Evolutionary conservation across 768 basidiomycete genomes (phyloP).

Genomic region (Auricularia heimuer): DNA sequence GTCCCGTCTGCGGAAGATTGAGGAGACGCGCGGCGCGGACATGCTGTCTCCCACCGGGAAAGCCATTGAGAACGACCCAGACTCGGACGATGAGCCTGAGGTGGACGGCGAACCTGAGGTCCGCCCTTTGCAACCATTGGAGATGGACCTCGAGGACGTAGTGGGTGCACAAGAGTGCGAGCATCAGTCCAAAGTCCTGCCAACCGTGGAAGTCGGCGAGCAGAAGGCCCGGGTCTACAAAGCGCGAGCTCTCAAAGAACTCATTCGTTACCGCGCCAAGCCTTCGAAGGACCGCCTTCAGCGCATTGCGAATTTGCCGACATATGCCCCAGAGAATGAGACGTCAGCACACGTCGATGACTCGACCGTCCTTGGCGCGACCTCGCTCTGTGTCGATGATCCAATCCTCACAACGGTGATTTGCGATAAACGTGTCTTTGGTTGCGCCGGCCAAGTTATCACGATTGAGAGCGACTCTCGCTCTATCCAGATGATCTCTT

Average conservation of each 20-base stretch:
- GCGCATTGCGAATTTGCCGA: neutral
- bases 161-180: neutral
- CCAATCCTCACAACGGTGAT: no score
- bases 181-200: neutral
- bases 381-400: neutral
- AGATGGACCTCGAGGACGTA: neutral
- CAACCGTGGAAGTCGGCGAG: neutral
- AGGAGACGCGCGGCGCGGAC: neutral
- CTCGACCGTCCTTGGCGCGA: neutral
- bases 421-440: no score
- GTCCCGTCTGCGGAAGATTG: neutral
- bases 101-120: neutral
- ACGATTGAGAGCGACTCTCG: neutral
- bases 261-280: neutral
- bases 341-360: neutral
- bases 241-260: neutral
- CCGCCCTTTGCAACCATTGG: neutral
- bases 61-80: neutral
- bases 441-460: no score
- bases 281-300: neutral
- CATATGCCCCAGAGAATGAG: neutral
- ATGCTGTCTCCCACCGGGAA: neutral
- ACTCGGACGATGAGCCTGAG: neutral
- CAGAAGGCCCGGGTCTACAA: neutral
- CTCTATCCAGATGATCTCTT: neutral